phyloP scores from a whole-genome alignment of 2,329 filamentous ascomycete genomes.

The Ophiostoma ips region DNA sequence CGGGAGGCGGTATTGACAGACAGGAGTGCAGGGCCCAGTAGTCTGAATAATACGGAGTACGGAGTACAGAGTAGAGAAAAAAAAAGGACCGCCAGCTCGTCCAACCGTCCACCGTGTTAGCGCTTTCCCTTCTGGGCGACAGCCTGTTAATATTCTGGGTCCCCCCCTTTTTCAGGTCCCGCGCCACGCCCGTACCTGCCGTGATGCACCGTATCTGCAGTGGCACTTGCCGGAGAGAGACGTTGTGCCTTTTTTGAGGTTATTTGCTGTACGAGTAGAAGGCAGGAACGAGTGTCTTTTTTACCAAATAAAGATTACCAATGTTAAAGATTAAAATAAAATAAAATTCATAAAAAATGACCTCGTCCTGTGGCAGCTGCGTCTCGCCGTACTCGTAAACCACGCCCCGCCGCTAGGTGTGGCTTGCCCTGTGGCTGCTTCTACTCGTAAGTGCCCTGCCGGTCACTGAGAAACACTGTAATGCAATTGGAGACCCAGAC shows the following conservation, averaged over 20 bases:
- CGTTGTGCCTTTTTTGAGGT: background rate
- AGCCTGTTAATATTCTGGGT: background rate
- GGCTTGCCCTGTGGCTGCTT: slow-evolving; percentile 6
- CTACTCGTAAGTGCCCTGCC: background rate
- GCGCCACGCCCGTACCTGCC: slow-evolving; percentile 5
- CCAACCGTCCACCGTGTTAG: background rate
- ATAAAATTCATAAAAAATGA: background rate
- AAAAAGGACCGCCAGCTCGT: background rate
- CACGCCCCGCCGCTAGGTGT: slow-evolving; percentile 3
- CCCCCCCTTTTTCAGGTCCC: slow-evolving; percentile 4
- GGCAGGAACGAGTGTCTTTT: background rate
- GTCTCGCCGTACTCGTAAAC: no score
- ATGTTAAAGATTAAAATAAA: background rate
- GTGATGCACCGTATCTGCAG: background rate
- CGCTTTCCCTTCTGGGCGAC: slow-evolving; percentile 6
- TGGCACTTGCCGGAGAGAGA: background rate
- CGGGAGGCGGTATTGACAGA: background rate
- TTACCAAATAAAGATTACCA: background rate
- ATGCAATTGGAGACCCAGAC: background rate
- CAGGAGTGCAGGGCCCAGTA: no score
- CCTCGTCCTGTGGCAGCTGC: no score
- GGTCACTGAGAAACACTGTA: background rate
- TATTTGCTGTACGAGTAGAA: no score
- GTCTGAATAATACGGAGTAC: no score
- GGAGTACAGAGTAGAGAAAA: background rate